Evolutionary conservation across 805 yeast genomes (phyloP).

Genomic region (Brettanomyces nanus): DNA sequence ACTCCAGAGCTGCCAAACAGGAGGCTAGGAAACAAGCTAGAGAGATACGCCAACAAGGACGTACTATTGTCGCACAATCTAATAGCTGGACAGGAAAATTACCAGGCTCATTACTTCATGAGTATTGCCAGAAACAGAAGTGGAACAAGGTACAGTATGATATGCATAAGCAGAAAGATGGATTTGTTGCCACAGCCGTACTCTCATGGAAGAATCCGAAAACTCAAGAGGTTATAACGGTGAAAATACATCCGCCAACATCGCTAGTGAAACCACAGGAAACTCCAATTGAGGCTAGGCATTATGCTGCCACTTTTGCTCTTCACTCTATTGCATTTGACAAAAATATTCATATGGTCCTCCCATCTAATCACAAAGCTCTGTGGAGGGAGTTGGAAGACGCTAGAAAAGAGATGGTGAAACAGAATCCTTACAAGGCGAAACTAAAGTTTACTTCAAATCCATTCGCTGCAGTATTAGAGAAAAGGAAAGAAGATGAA

Average conservation of each 20-base stretch:
- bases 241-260: conserved; percentile 45
- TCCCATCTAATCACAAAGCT: conserved; percentile 74
- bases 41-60: conserved; percentile 14
- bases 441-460: conserved; percentile 52
- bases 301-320: conserved; percentile 83
- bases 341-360: conserved; percentile 78
- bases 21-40: not conserved
- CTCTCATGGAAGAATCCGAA: conserved; percentile 75
- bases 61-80: conserved; percentile 53
- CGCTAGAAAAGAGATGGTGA: conserved; percentile 42
- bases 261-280: conserved; percentile 56
- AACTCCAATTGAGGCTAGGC: conserved; percentile 85
- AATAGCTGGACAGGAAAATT: conserved; percentile 92
- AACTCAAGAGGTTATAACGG: conserved; percentile 55
- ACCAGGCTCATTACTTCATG: conserved; percentile 80
- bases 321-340: conserved; percentile 70
- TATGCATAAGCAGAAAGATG: conserved; percentile 40
- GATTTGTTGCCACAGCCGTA: conserved; percentile 57
- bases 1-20: conserved; percentile 3
- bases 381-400: conserved; percentile 71
- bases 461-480: conserved; percentile 68
- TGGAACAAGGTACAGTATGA: conserved; percentile 86
- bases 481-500: conserved; percentile 39
- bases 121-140: conserved; percentile 76
- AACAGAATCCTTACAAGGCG: conserved; percentile 39